phyloP scores from a whole-genome alignment of 192 early-diverging fungal species.

The Backusella psychrophila region DNA sequence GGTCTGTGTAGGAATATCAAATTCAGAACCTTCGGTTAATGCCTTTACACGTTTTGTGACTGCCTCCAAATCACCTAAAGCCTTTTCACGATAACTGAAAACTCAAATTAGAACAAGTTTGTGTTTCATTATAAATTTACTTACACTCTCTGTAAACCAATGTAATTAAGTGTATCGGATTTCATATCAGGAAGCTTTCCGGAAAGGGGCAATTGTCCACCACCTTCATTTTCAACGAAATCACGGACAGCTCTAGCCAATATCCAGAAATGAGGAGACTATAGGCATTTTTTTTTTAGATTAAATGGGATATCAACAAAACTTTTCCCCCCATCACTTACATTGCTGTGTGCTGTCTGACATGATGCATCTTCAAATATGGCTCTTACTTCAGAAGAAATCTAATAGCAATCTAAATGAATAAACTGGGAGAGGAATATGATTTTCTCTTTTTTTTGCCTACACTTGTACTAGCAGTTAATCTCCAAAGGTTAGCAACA shows the following conservation, averaged over 20 bases:
- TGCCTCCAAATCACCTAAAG: slow-evolving; percentile 61
- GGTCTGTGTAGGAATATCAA: slow-evolving; percentile 56
- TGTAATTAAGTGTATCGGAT: slow-evolving; percentile 85
- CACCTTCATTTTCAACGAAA: slow-evolving; percentile 72
- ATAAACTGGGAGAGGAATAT: neutral
- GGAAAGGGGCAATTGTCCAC: slow-evolving; percentile 75
- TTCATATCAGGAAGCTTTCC: slow-evolving; percentile 98
- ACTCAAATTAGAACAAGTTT: slow-evolving; percentile 28
- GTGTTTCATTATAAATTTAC: slow-evolving; percentile 2
- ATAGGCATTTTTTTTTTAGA: neutral
- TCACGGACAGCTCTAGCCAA: slow-evolving; percentile 72
- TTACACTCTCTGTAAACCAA: slow-evolving; percentile 81
- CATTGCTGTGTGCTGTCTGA: slow-evolving; percentile 42
- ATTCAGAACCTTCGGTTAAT: slow-evolving; percentile 45
- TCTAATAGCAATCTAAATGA: slow-evolving; percentile 20
- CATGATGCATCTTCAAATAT: slow-evolving; percentile 59
- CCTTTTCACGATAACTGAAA: slow-evolving; percentile 69
- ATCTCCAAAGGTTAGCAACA: slow-evolving; percentile 53
- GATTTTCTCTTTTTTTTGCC: neutral
- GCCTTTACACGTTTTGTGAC: slow-evolving; percentile 45
- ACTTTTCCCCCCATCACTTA: neutral
- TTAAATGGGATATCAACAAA: neutral
- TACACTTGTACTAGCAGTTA: slow-evolving; percentile 12
- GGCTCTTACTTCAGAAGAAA: slow-evolving; percentile 43
- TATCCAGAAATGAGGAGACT: slow-evolving; percentile 85